A percentile compares a stretch with the other conserved stretches of the same genome.
These are phyloP conservation scores for Pulveroboletus sp. DNA, from an alignment of 768 basidiomycete genomes.

Conservation along the genomic window DNA sequence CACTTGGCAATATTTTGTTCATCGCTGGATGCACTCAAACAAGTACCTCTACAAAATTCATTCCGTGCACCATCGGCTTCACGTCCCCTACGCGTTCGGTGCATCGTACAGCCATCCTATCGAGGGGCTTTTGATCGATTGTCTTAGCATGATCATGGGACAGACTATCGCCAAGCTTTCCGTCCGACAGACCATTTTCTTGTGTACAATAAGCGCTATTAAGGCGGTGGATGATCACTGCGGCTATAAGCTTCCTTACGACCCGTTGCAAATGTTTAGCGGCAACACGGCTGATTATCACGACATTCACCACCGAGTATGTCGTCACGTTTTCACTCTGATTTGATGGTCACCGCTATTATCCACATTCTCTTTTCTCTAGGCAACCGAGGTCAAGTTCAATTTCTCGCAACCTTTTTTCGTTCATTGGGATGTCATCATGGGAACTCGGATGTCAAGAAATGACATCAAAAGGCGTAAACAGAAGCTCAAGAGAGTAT, in stretches of 20 bases:
- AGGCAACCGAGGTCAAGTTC: constrained; percentile 79
- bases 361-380: background rate
- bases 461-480: constrained; percentile 57
- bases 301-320: constrained; percentile 94
- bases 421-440: constrained; percentile 85
- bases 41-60: constrained; percentile 91
- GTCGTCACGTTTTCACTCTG: constrained; percentile 9
- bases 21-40: constrained; percentile 88
- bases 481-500: constrained; percentile 28
- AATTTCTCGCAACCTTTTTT: constrained; percentile 98
- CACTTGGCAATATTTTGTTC: constrained; percentile 99
- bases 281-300: constrained; percentile 95
- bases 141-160: constrained; percentile 73
- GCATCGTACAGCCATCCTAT: constrained; percentile 97
- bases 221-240: constrained; percentile 98
- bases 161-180: constrained; percentile 67
- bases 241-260: constrained; percentile 86
- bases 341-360: background rate
- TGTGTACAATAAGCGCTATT: constrained; percentile 79
- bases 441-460: constrained; percentile 83
- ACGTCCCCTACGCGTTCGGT: constrained; percentile 96
- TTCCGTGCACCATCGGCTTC: constrained; percentile 91
- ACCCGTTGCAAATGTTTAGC: constrained; percentile 84
- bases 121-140: constrained; percentile 90
- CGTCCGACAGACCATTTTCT: constrained; percentile 76